Conservation (phyloP, 495 filamentous ascomycete genomes). For the Aspergillus mulundensis region DNA sequence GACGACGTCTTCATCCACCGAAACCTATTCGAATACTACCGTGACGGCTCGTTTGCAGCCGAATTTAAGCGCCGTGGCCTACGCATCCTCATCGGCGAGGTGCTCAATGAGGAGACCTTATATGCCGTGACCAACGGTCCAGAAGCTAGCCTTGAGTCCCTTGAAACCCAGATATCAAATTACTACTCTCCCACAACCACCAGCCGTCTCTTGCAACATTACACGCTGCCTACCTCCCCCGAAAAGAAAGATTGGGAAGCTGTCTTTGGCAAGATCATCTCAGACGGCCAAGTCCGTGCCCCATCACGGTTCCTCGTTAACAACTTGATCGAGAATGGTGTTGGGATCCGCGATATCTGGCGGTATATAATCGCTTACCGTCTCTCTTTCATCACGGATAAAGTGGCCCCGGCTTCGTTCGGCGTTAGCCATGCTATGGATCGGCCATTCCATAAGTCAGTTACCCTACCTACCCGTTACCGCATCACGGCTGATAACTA, state of each 20-base stretch:
- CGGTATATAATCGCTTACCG: slow-evolving; percentile 25
- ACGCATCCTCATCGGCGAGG: slow-evolving; percentile 45
- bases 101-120: slow-evolving; percentile 42
- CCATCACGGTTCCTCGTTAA: slow-evolving; percentile 26
- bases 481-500: neutral
- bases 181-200: slow-evolving; percentile 40
- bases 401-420: slow-evolving; percentile 20
- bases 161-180: slow-evolving; percentile 37
- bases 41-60: slow-evolving; percentile 37
- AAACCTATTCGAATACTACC: slow-evolving; percentile 35
- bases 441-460: slow-evolving; percentile 28
- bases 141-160: slow-evolving; percentile 29
- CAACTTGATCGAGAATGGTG: slow-evolving; percentile 18
- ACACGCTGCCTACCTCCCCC: slow-evolving; percentile 24
- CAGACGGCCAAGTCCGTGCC: slow-evolving; percentile 44
- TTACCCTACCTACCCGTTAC: neutral
- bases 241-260: slow-evolving; percentile 37
- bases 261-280: slow-evolving; percentile 42
- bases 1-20: slow-evolving; percentile 39
- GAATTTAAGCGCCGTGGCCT: slow-evolving; percentile 35
- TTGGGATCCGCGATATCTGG: slow-evolving; percentile 24
- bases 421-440: slow-evolving; percentile 29
- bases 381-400: slow-evolving; percentile 25
- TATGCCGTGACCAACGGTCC: slow-evolving; percentile 36
- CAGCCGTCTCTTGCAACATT: slow-evolving; percentile 31